Conservation (phyloP, 2,329 filamentous ascomycete genomes). For the Aspergillus aculeatus region DNA sequence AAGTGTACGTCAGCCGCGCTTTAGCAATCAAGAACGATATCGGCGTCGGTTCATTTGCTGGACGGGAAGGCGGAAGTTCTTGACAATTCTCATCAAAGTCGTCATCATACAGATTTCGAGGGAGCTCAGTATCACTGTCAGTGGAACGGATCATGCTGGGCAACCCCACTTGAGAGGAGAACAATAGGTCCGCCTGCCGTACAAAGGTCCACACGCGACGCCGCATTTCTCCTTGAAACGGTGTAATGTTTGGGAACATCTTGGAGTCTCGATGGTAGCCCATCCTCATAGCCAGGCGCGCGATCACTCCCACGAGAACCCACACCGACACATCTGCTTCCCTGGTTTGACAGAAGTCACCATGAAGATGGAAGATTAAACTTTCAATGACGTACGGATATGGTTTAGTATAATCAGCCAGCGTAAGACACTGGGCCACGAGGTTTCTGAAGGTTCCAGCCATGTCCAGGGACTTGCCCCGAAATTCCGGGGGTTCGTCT, state of each 20-base stretch:
- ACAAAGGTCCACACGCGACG: conserved; percentile 51
- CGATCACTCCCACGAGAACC: conserved; percentile 60
- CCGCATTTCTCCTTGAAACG: conserved; percentile 61
- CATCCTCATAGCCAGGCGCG: conserved; percentile 64
- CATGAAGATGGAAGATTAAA: conserved; percentile 61
- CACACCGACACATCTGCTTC: conserved; percentile 62
- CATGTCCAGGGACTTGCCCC: conserved; percentile 53
- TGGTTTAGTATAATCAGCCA: conserved; percentile 64
- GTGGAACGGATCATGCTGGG: conserved; percentile 64
- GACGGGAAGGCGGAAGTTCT: conserved; percentile 57
- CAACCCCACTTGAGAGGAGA: conserved; percentile 66
- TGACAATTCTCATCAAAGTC: conserved; percentile 60
- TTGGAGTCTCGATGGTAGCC: conserved; percentile 64
- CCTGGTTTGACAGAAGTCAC: conserved; percentile 58
- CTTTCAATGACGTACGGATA: conserved; percentile 61
- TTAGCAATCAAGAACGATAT: conserved; percentile 52
- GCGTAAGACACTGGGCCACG: conserved; percentile 62
- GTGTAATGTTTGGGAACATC: conserved; percentile 58
- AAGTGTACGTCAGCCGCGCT: conserved; percentile 41
- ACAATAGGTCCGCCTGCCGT: conserved; percentile 61
- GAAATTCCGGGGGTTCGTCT: conserved; percentile 64
- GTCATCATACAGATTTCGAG: conserved; percentile 63
- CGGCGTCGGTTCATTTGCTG: conserved; percentile 59
- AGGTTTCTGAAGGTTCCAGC: conserved; percentile 49
- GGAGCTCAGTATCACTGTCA: conserved; percentile 62